These are phyloP conservation scores for Cordyceps fumosorosea DNA, from an alignment of 2,329 filamentous ascomycete genomes.

Conservation along the genomic window DNA sequence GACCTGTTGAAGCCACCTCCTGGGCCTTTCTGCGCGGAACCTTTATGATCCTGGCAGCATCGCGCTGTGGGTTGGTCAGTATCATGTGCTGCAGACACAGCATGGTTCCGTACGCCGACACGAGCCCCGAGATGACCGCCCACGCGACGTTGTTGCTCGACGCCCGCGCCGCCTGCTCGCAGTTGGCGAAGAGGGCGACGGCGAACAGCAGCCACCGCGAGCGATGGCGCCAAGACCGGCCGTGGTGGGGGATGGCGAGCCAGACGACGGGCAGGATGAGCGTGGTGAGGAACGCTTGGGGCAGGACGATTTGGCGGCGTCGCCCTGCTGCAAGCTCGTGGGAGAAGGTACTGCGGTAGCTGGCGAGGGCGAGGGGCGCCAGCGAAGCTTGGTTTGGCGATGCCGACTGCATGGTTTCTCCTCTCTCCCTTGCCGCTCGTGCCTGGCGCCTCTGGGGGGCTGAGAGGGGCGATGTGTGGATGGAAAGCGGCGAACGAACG, in stretches of 20 bases:
- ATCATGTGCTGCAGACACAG: conserved; percentile 44
- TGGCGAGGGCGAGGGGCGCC: conserved; percentile 17
- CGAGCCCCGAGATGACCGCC: conserved; percentile 45
- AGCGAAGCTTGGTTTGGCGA: not conserved
- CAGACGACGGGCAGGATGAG: conserved; percentile 47
- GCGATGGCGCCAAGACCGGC: conserved; percentile 43
- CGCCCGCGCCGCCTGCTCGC: conserved; percentile 32
- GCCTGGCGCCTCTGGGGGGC: not conserved
- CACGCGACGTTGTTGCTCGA: conserved; percentile 46
- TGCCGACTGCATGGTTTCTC: not conserved
- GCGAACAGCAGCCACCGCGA: conserved; percentile 43
- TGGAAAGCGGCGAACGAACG: too few species aligned
- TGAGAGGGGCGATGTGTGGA: too few species aligned
- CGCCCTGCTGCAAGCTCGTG: conserved; percentile 31
- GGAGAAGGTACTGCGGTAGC: conserved; percentile 32
- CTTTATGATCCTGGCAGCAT: conserved; percentile 44
- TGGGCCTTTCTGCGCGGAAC: not conserved
- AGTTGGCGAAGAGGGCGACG: conserved; percentile 36
- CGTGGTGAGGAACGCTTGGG: conserved; percentile 41
- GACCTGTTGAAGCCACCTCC: not conserved
- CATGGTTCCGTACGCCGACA: conserved; percentile 44
- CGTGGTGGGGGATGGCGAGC: conserved; percentile 48
- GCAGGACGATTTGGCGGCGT: conserved; percentile 44
- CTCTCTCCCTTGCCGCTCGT: not conserved
- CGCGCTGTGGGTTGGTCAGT: conserved; percentile 49